Evolutionary conservation across 2,329 filamentous ascomycete genomes (phyloP).

Genomic region (Nemania serpens): DNA sequence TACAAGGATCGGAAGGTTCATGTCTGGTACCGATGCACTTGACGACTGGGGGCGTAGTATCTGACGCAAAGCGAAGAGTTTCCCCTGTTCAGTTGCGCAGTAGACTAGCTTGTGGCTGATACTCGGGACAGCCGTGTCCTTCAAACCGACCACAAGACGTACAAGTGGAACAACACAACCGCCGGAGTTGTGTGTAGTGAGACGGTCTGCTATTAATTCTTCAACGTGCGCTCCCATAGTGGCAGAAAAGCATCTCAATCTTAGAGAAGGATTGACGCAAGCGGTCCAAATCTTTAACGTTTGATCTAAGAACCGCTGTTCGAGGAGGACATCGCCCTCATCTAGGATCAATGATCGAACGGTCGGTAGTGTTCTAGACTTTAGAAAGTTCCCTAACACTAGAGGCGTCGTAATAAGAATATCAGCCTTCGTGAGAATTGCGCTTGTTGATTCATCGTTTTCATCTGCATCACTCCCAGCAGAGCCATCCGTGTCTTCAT

Average conservation of each 20-base stretch:
- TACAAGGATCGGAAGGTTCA: slow-evolving; percentile 89
- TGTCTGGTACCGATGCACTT: slow-evolving; percentile 58
- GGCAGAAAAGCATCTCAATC: slow-evolving; percentile 88
- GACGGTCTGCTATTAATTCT: slow-evolving; percentile 70
- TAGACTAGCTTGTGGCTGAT: slow-evolving; percentile 89
- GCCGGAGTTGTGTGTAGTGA: slow-evolving; percentile 57
- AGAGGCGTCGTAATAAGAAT: slow-evolving; percentile 82
- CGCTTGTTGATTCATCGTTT: slow-evolving; percentile 39
- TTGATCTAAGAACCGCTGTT: slow-evolving; percentile 85
- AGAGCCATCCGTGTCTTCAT: slow-evolving; percentile 33
- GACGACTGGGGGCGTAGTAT: slow-evolving; percentile 76
- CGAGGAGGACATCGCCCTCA: slow-evolving; percentile 89
- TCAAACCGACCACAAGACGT: slow-evolving; percentile 90
- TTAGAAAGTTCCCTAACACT: slow-evolving; percentile 75
- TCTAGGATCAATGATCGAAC: slow-evolving; percentile 82
- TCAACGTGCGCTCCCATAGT: slow-evolving; percentile 97
- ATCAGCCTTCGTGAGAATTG: slow-evolving; percentile 70
- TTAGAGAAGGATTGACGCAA: slow-evolving; percentile 71
- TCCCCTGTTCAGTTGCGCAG: slow-evolving; percentile 89
- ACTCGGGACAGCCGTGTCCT: slow-evolving; percentile 93
- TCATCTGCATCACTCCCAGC: slow-evolving; percentile 48
- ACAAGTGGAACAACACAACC: slow-evolving; percentile 62
- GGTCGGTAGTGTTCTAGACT: slow-evolving; percentile 61
- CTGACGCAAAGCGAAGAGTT: slow-evolving; percentile 88
- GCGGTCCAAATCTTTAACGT: slow-evolving; percentile 83